These are phyloP conservation scores for Penicillium polonicum DNA, from an alignment of 2,329 filamentous ascomycete genomes.

Conservation along the genomic window DNA sequence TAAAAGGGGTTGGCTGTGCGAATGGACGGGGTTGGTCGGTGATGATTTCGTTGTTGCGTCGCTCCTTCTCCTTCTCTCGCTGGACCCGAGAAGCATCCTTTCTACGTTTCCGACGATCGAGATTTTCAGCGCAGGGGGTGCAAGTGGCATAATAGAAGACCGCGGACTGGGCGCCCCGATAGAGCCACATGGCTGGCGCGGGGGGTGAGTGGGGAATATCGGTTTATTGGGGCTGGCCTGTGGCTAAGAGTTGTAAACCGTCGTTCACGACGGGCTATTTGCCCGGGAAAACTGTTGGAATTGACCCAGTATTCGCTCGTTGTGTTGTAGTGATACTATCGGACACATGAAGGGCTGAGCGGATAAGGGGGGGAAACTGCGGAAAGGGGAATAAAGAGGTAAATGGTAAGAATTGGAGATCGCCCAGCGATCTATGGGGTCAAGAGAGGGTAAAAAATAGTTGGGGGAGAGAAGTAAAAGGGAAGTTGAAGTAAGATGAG, in stretches of 20 bases:
- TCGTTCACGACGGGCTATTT: conserved; percentile 23
- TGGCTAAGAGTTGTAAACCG: conserved; percentile 1
- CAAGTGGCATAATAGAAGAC: conserved; percentile 52
- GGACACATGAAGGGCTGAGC: conserved; percentile 39
- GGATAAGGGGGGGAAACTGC: conserved; percentile 10
- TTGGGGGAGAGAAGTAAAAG: conserved; percentile 5
- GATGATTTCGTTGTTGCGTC: conserved; percentile 55
- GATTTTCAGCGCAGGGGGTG: conserved; percentile 65
- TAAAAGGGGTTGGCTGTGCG: conserved; percentile 73
- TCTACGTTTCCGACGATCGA: conserved; percentile 67
- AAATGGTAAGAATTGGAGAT: conserved; percentile 21
- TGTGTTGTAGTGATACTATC: conserved; percentile 25
- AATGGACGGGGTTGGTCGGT: conserved; percentile 70
- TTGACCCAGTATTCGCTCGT: conserved; percentile 24
- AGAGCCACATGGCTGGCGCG: conserved; percentile 46
- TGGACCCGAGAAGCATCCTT: conserved; percentile 68
- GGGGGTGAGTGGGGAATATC: conserved; percentile 7
- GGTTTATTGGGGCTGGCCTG: neutral
- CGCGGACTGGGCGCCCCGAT: conserved; percentile 50
- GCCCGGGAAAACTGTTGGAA: conserved; percentile 26
- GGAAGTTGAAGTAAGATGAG: neutral
- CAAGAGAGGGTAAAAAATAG: conserved; percentile 4
- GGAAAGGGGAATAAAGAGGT: conserved; percentile 7
- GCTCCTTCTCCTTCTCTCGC: conserved; percentile 63
- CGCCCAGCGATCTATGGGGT: conserved; percentile 29